Percentiles rank a stretch among this genome's conserved stretches.
Conservation (phyloP, 75 land plant species). For the Cunninghamia lanceolata region DNA sequence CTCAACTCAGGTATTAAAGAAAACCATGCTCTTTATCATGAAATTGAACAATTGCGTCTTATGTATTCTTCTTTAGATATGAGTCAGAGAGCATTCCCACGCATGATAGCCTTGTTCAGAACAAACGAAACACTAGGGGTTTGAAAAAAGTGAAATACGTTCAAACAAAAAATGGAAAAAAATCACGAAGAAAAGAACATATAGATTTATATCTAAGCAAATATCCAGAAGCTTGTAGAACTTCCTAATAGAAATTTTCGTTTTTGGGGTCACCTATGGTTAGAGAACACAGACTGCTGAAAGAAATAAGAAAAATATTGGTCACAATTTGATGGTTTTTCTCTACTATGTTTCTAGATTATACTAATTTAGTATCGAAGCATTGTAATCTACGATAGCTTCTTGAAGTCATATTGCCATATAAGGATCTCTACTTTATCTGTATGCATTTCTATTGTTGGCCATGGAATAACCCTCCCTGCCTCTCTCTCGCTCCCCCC, state of each 20-base stretch:
- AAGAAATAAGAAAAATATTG: neutral
- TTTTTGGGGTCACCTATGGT: neutral
- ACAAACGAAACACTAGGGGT: no score
- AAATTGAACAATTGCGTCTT: no score
- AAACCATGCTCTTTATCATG: no score
- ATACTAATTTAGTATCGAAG: neutral
- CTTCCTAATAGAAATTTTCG: neutral
- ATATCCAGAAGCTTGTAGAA: neutral
- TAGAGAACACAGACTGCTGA: neutral
- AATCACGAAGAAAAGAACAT: neutral
- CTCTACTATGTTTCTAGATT: neutral
- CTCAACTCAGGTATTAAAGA: constrained; percentile 54
- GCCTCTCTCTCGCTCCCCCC: no score
- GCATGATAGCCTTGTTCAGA: no score
- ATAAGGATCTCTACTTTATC: neutral
- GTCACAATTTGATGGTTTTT: neutral
- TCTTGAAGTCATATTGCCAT: neutral
- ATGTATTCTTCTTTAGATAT: no score
- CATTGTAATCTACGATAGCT: no score
- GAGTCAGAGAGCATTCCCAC: no score
- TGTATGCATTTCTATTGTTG: neutral
- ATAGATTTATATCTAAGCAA: neutral
- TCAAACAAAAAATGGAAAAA: no score
- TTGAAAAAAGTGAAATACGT: no score
- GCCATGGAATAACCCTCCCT: neutral